Conservation (phyloP, 2,329 filamentous ascomycete genomes). For the Cladosporium sp. region DNA sequence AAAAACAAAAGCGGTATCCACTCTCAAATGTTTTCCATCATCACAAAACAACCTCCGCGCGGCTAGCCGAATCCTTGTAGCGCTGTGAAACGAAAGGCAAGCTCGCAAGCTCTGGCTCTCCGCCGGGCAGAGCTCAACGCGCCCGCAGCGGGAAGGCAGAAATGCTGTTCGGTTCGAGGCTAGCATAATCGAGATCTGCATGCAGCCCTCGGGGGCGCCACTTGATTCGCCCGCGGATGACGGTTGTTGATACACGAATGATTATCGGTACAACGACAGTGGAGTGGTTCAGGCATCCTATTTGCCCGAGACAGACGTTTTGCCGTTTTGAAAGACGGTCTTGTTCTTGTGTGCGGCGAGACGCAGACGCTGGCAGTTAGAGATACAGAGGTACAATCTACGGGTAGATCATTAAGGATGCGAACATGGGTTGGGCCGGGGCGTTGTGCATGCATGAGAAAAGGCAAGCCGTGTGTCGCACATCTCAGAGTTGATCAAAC, state of each 20-base stretch:
- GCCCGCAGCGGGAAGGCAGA: conserved; percentile 7
- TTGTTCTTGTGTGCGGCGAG: conserved; percentile 2
- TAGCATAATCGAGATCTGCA: conserved; percentile 14
- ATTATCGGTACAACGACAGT: background rate
- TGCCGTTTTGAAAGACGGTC: background rate
- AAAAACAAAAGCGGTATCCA: background rate
- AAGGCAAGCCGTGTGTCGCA: conserved; percentile 3
- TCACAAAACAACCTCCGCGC: conserved; percentile 9
- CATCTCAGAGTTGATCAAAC: background rate
- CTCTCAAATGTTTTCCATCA: background rate
- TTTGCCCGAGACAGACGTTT: conserved; percentile 12
- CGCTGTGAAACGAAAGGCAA: conserved; percentile 10
- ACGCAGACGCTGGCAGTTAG: conserved; percentile 2
- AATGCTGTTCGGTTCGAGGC: background rate
- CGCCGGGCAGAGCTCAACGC: conserved; percentile 11
- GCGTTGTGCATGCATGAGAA: background rate
- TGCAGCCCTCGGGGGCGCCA: background rate
- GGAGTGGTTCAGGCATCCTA: background rate
- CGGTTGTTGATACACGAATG: no score
- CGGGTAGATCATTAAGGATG: conserved; percentile 12
- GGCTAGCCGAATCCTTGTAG: conserved; percentile 7
- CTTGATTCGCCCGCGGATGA: background rate
- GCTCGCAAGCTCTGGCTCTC: conserved; percentile 5
- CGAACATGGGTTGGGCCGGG: conserved; percentile 9
- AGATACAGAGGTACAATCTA: background rate